Base-by-base conservation (phyloP, 2,329 filamentous ascomycete genomes). In the Apiospora koreana region DNA sequence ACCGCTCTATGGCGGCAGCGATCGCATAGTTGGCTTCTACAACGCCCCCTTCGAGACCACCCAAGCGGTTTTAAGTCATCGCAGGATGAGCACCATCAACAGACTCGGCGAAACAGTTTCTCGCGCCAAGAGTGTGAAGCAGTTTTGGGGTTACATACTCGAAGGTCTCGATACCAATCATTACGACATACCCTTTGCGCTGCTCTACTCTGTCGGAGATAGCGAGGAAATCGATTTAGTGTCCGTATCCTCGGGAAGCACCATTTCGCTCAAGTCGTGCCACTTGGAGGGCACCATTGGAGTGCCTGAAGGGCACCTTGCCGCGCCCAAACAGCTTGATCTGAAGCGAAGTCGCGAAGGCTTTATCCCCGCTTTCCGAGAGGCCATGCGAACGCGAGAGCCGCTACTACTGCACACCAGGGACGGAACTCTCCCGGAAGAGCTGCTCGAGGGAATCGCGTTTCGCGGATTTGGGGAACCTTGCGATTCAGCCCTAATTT, bases 401-500 rank as follows among this genome's bases (percentile, higher is more conserved):
- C 79, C 80, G 0, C 80, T 78, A 0, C 65, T 79, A 10, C 68
- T 80, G 3, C 74, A 77, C 46, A 77, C 76, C 4, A 69, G 76
- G 14, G 77, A 81, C 69, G 83, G 83, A 2, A 88, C 87, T 25
- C 79, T 91, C 6, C 87, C 89, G 8, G 75, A 81, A 23, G 79
- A 81, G 28, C 79, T 91, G 71, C 81, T 90, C 68, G 82, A 87
- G 43, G 87, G 86, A 3, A 83, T 91, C 46, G 79, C 75, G 3
- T 86, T 84, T 81, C 81, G 86, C 67, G 87, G 88, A 2, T 89
- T 89, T 72, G 86, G 85, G 14, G 85, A 90, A 70, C 80, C 85
- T 2, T 88, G 87, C 67, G 82, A 83, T 3, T 81, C 87, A 25
- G 87, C 89, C 16, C 86, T 91, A 14, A 85, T 91, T 16, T 89